Conservation (phyloP, 495 filamentous ascomycete species). For the Podospora didyma region DNA sequence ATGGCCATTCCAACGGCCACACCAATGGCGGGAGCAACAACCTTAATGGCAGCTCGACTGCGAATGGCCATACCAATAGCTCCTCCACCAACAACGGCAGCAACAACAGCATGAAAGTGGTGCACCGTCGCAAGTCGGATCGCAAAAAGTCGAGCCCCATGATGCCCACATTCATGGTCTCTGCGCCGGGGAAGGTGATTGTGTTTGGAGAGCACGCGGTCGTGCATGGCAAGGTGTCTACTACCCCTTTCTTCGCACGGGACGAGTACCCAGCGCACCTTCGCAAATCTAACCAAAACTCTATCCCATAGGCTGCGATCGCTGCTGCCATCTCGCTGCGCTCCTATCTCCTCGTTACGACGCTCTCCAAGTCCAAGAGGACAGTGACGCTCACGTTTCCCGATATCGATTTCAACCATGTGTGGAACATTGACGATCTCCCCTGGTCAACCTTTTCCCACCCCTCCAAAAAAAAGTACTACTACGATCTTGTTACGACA, state of each 20-base stretch:
- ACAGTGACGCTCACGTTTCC: conserved; percentile 83
- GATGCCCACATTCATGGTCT: conserved; percentile 93
- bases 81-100: conserved; percentile 16
- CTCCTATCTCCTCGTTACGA: conserved; percentile 91
- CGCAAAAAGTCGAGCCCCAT: conserved; percentile 55
- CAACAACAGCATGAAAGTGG: conserved; percentile 15
- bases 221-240: conserved; percentile 78
- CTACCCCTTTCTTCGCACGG: not conserved
- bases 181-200: conserved; percentile 95
- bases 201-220: conserved; percentile 96
- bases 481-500: conserved; percentile 81
- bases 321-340: conserved; percentile 91
- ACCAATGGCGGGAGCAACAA: conserved; percentile 6
- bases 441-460: conserved; percentile 80
- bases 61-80: conserved; percentile 24
- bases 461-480: conserved; percentile 83
- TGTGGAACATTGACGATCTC: conserved; percentile 85
- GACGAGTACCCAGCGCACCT: not conserved
- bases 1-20: conserved; percentile 18
- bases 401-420: conserved; percentile 80
- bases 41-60: conserved; percentile 10
- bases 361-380: conserved; percentile 78
- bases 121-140: conserved; percentile 28
- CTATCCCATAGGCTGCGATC: conserved; percentile 67
- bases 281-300: not conserved